Evolutionary conservation across 768 basidiomycete genomes (phyloP), one percentile per base, ranked within the genome.

Genomic region (Psilocybe sp.): DNA sequence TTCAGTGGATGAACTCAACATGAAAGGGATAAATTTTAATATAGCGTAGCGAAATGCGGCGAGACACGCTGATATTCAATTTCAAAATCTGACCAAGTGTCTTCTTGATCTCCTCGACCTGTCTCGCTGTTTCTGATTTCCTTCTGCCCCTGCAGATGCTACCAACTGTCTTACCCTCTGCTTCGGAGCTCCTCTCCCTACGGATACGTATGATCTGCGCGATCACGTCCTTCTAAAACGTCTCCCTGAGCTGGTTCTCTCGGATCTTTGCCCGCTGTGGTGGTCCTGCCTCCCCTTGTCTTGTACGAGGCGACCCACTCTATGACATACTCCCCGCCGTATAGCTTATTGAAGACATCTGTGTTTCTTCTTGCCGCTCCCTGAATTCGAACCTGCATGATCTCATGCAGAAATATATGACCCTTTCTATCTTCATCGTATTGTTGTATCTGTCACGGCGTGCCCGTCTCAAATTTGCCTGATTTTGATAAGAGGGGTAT

Each of bases 391-490:
- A 61, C 60, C 42, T 75, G 71, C 11, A 64, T 57, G 57, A 76
- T 74, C 20, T 73, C 69, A 55, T 76, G 75, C 58, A 76, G 68
- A 56, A 74, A 77, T 36, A 77, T 64, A 59, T n/a, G n/a, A 77
- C 64, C 9, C 75, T 74, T 4, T 54, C 53, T 28, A 67, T 42
- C 44, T 59, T 74, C 46, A 69, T 60, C 11, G 56, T 20, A 13
- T 52, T 43, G 32, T 52, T 31, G 42, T 68, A 65, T 11, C 65
- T 68, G 18, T 18, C 23, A 28, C 20, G n/a, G 12, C 16, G 9
- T 44, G n/a, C 7, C 43, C 12, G 14, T 31, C 5, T 15, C 16
- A 18, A 15, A 11, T 35, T 18, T 2, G 15, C 13, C 6, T 14
- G 20, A 37, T 15, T 32, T 32, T 35, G 4, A 45, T 19, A 18